Evolutionary conservation across 2,329 filamentous ascomycete species (phyloP).

Genomic region (Talaromyces sp.): DNA sequence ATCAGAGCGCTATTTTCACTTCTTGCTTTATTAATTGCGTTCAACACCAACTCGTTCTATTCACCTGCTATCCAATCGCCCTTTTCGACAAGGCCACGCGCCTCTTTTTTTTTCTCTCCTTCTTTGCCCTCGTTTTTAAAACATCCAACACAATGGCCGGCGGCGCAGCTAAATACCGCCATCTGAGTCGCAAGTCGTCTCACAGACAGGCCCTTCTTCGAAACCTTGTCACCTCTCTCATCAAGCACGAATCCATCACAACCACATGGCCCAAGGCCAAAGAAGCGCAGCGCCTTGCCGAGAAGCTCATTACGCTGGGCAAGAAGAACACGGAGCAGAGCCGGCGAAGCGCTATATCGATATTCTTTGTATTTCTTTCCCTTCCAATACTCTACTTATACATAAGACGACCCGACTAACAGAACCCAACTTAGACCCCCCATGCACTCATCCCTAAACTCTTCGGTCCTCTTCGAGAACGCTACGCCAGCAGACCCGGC

Average conservation of each 20-base stretch:
- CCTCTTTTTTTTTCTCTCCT: not conserved
- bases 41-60: not conserved
- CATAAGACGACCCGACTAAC: not conserved
- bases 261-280: conserved; percentile 97
- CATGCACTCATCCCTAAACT: conserved; percentile 67
- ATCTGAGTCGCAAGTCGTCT: conserved; percentile 77
- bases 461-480: conserved; percentile 73
- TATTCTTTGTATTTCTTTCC: conserved; percentile 68
- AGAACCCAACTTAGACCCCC: conserved; percentile 28
- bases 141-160: conserved; percentile 64
- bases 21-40: not conserved
- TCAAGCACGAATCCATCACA: conserved; percentile 86
- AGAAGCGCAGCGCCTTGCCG: conserved; percentile 87
- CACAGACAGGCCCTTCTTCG: conserved; percentile 90
- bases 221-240: conserved; percentile 91
- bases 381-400: not conserved
- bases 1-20: not conserved
- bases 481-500: conserved; percentile 74
- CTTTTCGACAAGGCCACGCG: not conserved
- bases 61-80: not conserved
- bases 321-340: conserved; percentile 89
- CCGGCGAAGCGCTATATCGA: conserved; percentile 67
- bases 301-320: conserved; percentile 88
- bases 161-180: conserved; percentile 79
- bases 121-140: not conserved